Evolutionary conservation across 2,329 filamentous ascomycete species (phyloP), one percentile per base, ranked within the genome.

Genomic region (Trichoderma atroviride): DNA sequence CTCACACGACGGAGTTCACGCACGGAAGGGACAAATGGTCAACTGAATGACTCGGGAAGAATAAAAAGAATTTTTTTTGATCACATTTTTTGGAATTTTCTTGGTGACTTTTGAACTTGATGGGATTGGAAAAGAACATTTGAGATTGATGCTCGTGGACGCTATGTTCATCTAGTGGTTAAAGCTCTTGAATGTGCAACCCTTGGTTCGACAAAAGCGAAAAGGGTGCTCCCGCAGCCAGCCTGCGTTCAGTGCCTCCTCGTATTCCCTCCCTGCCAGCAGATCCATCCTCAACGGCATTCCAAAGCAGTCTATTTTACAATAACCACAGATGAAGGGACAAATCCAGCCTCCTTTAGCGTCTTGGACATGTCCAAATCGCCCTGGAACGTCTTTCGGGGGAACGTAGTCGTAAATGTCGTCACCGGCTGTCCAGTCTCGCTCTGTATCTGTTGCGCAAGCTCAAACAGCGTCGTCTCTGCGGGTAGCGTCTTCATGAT

Each of bases 381-480:
- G 24, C 84, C 90, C 79, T 83, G 82, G 72, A 91, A 98, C 0
- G 89, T 88, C 84, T 97, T 97, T 76, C 88, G 89, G 0, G 96
- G 96, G 75, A 96, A 98, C 24, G 90, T 97, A 74, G 91, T 92
- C 1, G 91, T 89, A 78, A 99, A 97, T 74, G 89, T 93, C 29
- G 84, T 87, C 16, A 96, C 91, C 3, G 88, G 81, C 5, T 87
- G 79, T 0, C 92, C 93, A 61, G 87, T 89, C 77, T 97, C 93
- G 61, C 87, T 80, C 77, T 89, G 83, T 29, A 99, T 78, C 69
- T 90, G 87, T 74, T 94, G 89, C 0, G 92, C 94, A 62, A 99
- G 90, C 81, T 99, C 95, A 75, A 97, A 97, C 13, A 99, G 83
- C 0, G 96, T 98, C 3, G 94, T 96, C 70, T 96, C 93, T 6